phyloP scores from a whole-genome alignment of 116 monocot species.

The Papilionanthe hybrid region DNA sequence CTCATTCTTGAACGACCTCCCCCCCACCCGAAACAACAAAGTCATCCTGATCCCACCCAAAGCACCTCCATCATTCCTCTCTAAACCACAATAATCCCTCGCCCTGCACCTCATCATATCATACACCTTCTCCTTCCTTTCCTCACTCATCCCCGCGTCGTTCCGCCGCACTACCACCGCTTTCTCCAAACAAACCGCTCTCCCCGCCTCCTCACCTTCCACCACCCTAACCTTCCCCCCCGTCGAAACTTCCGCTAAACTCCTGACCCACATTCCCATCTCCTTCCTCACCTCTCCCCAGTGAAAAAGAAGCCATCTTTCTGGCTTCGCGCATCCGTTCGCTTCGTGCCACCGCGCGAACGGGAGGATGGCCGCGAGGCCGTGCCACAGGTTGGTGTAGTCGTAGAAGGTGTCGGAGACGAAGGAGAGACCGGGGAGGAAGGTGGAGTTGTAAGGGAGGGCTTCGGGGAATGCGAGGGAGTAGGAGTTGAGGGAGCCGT shows the following conservation, averaged over 20 bases:
- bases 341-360: slow-evolving; percentile 34
- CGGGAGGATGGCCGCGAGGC: slow-evolving; percentile 29
- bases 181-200: slow-evolving; percentile 50
- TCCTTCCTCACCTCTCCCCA: slow-evolving; percentile 33
- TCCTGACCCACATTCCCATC: slow-evolving; percentile 25
- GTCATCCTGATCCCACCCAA: slow-evolving; percentile 26
- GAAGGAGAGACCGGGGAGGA: slow-evolving; percentile 37
- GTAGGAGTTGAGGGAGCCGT: slow-evolving; percentile 42
- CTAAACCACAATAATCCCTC: slow-evolving; percentile 47
- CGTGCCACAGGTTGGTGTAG: slow-evolving; percentile 49
- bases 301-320: slow-evolving; percentile 49
- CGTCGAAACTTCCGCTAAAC: slow-evolving; percentile 21
- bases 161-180: slow-evolving; percentile 78
- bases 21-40: slow-evolving; percentile 44
- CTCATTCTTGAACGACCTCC: slow-evolving; percentile 66
- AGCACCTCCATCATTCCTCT: neutral
- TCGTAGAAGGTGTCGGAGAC: slow-evolving; percentile 44
- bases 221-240: slow-evolving; percentile 20
- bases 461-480: slow-evolving; percentile 25
- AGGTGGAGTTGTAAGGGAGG: slow-evolving; percentile 23
- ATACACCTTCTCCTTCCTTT: slow-evolving; percentile 31
- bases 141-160: slow-evolving; percentile 38
- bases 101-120: slow-evolving; percentile 67
- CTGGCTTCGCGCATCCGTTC: slow-evolving; percentile 23
- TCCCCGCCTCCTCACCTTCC: neutral